Conservation (phyloP, 768 basidiomycete genomes). For the Porphyrellus cyaneotinctus region DNA sequence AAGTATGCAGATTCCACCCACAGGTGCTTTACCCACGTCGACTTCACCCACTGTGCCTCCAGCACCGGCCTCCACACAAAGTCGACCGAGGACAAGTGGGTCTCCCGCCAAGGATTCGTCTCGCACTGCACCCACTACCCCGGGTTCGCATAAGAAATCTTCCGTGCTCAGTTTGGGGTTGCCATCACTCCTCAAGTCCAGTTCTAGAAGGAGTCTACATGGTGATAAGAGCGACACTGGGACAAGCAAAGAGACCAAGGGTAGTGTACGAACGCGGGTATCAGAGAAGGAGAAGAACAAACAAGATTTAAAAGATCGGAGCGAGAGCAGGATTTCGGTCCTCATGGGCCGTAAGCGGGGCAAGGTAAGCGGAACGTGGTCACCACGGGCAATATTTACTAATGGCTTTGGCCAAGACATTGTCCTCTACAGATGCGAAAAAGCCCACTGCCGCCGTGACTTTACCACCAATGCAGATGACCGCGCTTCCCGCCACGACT, state of each 20-base stretch:
- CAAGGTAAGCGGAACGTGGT: constrained; percentile 55
- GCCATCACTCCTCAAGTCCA: constrained; percentile 82
- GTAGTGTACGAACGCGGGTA: constrained; percentile 42
- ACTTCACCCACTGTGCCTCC: constrained; percentile 54
- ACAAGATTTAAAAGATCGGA: constrained; percentile 79
- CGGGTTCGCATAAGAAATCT: constrained; percentile 71
- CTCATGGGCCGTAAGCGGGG: constrained; percentile 87
- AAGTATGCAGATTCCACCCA: constrained; percentile 67
- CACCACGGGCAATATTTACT: constrained; percentile 3
- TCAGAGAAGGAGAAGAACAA: constrained; percentile 53
- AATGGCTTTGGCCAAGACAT: constrained; percentile 48
- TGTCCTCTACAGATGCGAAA: constrained; percentile 78
- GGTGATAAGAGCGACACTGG: constrained; percentile 43
- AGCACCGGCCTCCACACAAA: constrained; percentile 38
- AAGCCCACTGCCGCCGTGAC: constrained; percentile 65
- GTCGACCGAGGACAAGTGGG: constrained; percentile 39
- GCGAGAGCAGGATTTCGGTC: constrained; percentile 84
- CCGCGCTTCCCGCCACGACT: constrained; percentile 75
- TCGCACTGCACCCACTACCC: constrained; percentile 50
- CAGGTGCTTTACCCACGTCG: constrained; percentile 36
- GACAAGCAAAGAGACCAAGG: constrained; percentile 50
- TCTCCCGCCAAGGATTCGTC: constrained; percentile 55
- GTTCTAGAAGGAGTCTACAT: constrained; percentile 76
- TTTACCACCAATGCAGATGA: constrained; percentile 89
- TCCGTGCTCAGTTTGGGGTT: constrained; percentile 79